Evolutionary conservation across 2,329 filamentous ascomycete species (phyloP).

Genomic region (Magnaporthiopsis rhizophila): DNA sequence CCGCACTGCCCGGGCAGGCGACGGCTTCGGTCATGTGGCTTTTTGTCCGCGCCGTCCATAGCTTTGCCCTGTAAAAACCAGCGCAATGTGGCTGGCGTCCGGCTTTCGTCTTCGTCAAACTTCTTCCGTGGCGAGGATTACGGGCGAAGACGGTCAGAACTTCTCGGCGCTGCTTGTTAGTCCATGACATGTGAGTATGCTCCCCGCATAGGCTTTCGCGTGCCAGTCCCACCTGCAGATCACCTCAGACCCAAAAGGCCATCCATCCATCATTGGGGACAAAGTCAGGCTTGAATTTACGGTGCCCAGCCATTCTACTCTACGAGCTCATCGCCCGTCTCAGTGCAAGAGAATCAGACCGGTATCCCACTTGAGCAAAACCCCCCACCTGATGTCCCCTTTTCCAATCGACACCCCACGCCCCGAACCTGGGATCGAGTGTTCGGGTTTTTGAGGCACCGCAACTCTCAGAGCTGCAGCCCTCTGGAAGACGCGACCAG

Average conservation of each 20-base stretch:
- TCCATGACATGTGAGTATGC: no score
- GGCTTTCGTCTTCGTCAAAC: no score
- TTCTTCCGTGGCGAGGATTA: no score
- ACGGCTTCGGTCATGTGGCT: no score
- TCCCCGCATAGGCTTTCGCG: no score
- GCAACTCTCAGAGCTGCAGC: background rate
- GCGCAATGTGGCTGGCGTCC: no score
- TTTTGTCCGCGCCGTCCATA: no score
- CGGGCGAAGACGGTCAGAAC: no score
- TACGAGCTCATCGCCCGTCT: background rate
- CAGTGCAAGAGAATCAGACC: conserved; percentile 5
- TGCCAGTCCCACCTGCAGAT: background rate
- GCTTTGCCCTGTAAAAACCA: no score
- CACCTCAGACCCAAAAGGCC: background rate
- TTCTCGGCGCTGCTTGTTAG: no score
- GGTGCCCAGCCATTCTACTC: conserved; percentile 1
- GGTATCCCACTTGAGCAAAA: conserved; percentile 5
- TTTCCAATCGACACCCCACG: conserved; percentile 9
- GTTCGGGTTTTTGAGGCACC: conserved; percentile 4
- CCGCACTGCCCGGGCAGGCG: no score
- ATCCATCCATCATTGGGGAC: background rate
- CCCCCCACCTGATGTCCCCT: conserved; percentile 9
- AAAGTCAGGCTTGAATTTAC: conserved; percentile 8
- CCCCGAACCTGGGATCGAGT: conserved; percentile 5
- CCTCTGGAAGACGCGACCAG: conserved; percentile 12